Evolutionary conservation across 345 rosid species (phyloP).

Genomic region (Orychophragmus violaceus): DNA sequence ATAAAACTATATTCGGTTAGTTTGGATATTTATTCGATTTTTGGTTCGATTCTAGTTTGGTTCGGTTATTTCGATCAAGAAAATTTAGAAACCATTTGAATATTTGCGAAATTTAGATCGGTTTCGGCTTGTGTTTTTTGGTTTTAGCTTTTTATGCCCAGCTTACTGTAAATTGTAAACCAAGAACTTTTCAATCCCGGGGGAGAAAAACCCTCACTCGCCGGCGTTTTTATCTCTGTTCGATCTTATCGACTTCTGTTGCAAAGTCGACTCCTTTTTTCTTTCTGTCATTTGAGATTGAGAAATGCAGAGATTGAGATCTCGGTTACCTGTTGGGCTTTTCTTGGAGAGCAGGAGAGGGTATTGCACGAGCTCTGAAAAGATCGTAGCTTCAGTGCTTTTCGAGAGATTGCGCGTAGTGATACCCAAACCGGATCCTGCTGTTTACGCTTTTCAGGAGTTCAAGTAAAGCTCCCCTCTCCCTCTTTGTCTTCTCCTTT

Average conservation of each 20-base stretch:
- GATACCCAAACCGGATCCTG: constrained; percentile 82
- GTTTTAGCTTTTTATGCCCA: no score
- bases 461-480: constrained; percentile 56
- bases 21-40: no score
- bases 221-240: not conserved
- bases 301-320: constrained; percentile 45
- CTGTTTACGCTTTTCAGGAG: constrained; percentile 84
- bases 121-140: no score
- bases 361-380: constrained; percentile 60
- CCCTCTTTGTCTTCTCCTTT: not conserved
- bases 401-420: constrained; percentile 94
- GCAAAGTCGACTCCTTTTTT: not conserved
- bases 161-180: no score
- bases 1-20: no score
- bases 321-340: constrained; percentile 30
- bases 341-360: constrained; percentile 34
- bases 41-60: no score
- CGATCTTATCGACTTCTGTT: not conserved
- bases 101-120: no score
- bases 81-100: no score
- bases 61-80: no score
- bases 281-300: constrained; percentile 12
- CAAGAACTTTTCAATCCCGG: not conserved
- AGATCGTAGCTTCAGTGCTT: constrained; percentile 81
- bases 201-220: not conserved